Conservation (phyloP, 2,329 filamentous ascomycete species). For the Lachnellula hyalina region DNA sequence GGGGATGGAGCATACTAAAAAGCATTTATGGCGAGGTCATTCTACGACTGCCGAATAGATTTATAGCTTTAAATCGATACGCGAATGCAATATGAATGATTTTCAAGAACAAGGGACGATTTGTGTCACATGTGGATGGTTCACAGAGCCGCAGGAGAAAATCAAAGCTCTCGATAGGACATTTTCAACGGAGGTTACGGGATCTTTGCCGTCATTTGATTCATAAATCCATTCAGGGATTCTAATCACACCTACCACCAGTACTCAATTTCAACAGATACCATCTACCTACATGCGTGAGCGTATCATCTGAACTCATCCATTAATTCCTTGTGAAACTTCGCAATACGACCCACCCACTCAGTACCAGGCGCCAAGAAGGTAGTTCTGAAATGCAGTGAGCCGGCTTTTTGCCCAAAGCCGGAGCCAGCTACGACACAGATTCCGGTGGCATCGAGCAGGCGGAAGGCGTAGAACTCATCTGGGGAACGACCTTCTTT, state of each 20-base stretch:
- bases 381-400: conserved; percentile 91
- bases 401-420: conserved; percentile 90
- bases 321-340: conserved; percentile 92
- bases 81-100: neutral
- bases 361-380: conserved; percentile 95
- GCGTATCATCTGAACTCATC: conserved; percentile 55
- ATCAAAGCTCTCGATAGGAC: neutral
- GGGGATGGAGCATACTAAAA: neutral
- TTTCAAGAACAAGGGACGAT: neutral
- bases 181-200: neutral
- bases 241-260: neutral
- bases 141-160: neutral
- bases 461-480: conserved; percentile 87
- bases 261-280: neutral
- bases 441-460: conserved; percentile 90
- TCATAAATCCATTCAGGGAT: neutral
- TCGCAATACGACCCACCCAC: conserved; percentile 80
- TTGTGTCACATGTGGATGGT: neutral
- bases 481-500: conserved; percentile 71
- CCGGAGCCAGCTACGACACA: conserved; percentile 90
- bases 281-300: neutral
- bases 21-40: neutral
- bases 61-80: neutral
- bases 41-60: neutral
- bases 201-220: neutral